These are phyloP conservation scores for Candida nanaspora DNA, from an alignment of 805 yeast species.

Conservation along the genomic window DNA sequence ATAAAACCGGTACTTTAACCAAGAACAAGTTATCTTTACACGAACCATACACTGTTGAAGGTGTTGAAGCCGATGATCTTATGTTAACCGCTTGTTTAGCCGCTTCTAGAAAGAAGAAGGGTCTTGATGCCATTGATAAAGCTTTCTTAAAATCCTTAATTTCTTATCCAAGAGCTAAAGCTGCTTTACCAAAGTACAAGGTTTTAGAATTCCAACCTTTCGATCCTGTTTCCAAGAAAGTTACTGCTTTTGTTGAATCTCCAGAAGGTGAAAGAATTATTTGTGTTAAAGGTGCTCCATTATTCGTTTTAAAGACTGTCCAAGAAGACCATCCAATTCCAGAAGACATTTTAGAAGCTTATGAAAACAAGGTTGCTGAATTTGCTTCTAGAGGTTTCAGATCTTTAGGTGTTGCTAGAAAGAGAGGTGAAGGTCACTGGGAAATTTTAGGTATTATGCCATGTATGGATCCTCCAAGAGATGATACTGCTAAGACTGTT, in stretches of 20 bases:
- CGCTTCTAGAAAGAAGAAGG: conserved; percentile 97
- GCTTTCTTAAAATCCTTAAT: conserved; percentile 91
- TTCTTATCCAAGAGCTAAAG: conserved; percentile 86
- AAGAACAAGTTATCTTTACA: conserved; percentile 93
- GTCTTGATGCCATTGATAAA: conserved; percentile 95
- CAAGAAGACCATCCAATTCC: conserved; percentile 96
- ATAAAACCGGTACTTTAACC: conserved; percentile 96
- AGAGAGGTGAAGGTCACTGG: conserved; percentile 98
- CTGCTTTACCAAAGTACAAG: conserved; percentile 88
- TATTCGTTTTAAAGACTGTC: conserved; percentile 92
- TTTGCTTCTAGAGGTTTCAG: conserved; percentile 98
- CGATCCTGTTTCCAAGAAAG: conserved; percentile 97
- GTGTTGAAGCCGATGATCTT: conserved; percentile 92
- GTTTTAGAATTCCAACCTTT: conserved; percentile 94
- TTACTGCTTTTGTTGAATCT: conserved; percentile 89
- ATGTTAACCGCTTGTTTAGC: conserved; percentile 98
- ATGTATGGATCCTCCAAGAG: conserved; percentile 98
- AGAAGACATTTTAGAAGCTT: conserved; percentile 88
- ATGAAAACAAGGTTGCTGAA: conserved; percentile 95
- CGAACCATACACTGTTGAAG: conserved; percentile 97
- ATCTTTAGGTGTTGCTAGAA: conserved; percentile 97
- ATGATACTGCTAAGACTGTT: conserved; percentile 93
- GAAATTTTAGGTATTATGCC: conserved; percentile 97
- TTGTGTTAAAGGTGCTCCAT: conserved; percentile 98
- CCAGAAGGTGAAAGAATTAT: conserved; percentile 93